Evolutionary conservation across 306 rosid species (phyloP), one percentile per base, ranked within the genome.

Genomic region (Prunus campanulata): DNA sequence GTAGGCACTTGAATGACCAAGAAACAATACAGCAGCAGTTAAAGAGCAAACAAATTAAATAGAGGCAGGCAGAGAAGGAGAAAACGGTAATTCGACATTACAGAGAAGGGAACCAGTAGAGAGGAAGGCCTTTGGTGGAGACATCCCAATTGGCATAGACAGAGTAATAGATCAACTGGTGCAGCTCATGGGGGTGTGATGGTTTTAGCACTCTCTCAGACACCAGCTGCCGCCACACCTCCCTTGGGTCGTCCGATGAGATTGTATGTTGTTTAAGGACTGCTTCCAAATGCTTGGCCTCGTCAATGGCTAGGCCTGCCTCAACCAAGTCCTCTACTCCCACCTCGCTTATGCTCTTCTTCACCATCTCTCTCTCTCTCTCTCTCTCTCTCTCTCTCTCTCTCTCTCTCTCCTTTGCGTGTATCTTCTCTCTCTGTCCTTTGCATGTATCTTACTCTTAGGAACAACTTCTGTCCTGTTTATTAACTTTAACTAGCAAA

Each of bases 41-140:
- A 30, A 20, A 60, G 25, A 47, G 48, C 30, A 11, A n/a, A 3
- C 25, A 52, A 16, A 39, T 4, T 48, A 42, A 13, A 5, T 8
- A 18, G 48, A 16, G 12, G 18, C 14, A 16, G 39, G 18, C 16
- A 62, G 2, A 24, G 65, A 18, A 14, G 11, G 18, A 62, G 18
- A 25, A 48, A 14, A 74, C 16, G 7, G 44, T 39, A 39, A 39
- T 39, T 39, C 44, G 2, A 10, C 44, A 81, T 75, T 86, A 93
- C 97, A 80, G 67, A 52, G 93, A 88, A 87, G 98, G 97, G 79
- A 91, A 90, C 91, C 93, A 91, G 63, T 91, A 88, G 27, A 55
- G 91, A 51, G 97, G 93, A 15, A 88, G 96, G 55, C 84, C 86
- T 54, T 74, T 15, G 51, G 71, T 29, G 78, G 69, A 71, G 74